Evolutionary conservation across 2,329 filamentous ascomycete genomes (phyloP), one percentile per base, ranked within the genome.

Genomic region (Neofusicoccum kwambonambiense): DNA sequence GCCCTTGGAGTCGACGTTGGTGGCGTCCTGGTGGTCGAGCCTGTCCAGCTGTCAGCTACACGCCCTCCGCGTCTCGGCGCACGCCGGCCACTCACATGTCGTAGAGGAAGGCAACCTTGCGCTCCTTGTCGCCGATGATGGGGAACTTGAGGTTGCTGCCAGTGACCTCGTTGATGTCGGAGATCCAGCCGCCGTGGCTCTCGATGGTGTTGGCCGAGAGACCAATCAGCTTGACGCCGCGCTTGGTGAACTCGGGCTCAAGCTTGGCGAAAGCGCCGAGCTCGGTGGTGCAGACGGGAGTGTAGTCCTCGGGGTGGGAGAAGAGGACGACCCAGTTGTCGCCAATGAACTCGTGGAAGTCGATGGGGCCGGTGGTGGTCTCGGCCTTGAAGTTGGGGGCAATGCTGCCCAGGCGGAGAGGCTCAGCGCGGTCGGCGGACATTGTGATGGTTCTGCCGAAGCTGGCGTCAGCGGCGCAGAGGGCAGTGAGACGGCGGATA

Each of bases 271-370:
- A 96, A 66, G 93, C 93, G 68, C 93, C 93, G 68, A 97, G 89
- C 83, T 97, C 93, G 63, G 93, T 97, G 69, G 93, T 97, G 86
- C 93, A 97, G 66, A 97, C 93, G 63, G 93, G 93, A 1, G 93
- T 97, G 84, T 91, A 97, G 80, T 97, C 93, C 66, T 81, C 90
- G 3, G 91, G 91, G 82, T 94, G 91, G 37, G 89, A 92, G 84
- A 95, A 94, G 71, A 95, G 83, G 69, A 95, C 86, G 66, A 89
- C 87, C 91, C 91, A 94, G 74, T 85, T 89, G 82, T 90, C 84
- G 74, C 88, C 89, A 69, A 93, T 86, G 81, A 90, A 93, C 78
- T 92, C 84, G 79, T 93, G 90, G 83, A 94, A 93, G 80, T 92
- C 87, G 73, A 94, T 91, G 69, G 88, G 85, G 72, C 91, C 90